Conservation (phyloP, 768 basidiomycete genomes). For the Neoboletus subvelutipes region DNA sequence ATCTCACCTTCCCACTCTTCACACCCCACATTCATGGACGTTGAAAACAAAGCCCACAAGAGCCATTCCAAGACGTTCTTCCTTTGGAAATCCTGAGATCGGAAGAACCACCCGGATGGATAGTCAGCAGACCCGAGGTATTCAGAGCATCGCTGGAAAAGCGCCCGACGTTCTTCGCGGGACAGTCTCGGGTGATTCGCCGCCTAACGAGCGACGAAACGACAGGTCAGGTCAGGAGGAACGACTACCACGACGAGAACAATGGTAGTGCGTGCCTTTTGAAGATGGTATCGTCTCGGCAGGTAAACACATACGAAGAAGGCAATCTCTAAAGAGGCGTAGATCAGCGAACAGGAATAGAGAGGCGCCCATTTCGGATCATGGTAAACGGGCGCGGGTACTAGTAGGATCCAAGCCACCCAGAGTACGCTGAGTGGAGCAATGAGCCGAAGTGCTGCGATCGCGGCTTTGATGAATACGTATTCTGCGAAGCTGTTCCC, state of each 20-base stretch:
- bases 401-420: conserved; percentile 26
- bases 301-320: conserved; percentile 54
- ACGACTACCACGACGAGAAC: neutral
- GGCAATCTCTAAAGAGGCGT: conserved; percentile 42
- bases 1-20: conserved; percentile 53
- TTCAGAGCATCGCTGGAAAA: conserved; percentile 50
- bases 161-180: conserved; percentile 40
- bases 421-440: conserved; percentile 49
- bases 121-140: conserved; percentile 23
- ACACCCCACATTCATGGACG: conserved; percentile 29
- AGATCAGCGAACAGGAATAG: conserved; percentile 23
- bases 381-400: neutral
- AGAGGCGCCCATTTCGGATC: neutral
- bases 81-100: conserved; percentile 34
- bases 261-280: conserved; percentile 36
- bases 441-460: conserved; percentile 46
- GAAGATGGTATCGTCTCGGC: conserved; percentile 45
- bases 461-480: conserved; percentile 48
- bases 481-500: conserved; percentile 51
- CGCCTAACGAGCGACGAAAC: conserved; percentile 25
- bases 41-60: conserved; percentile 62
- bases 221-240: neutral
- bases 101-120: conserved; percentile 56
- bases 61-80: conserved; percentile 60
- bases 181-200: conserved; percentile 39